A percentile compares a stretch with the other conserved stretches of the same genome.
Evolutionary conservation across 2,329 filamentous ascomycete genomes (phyloP).

Genomic region (Arthrocladium fulminans): DNA sequence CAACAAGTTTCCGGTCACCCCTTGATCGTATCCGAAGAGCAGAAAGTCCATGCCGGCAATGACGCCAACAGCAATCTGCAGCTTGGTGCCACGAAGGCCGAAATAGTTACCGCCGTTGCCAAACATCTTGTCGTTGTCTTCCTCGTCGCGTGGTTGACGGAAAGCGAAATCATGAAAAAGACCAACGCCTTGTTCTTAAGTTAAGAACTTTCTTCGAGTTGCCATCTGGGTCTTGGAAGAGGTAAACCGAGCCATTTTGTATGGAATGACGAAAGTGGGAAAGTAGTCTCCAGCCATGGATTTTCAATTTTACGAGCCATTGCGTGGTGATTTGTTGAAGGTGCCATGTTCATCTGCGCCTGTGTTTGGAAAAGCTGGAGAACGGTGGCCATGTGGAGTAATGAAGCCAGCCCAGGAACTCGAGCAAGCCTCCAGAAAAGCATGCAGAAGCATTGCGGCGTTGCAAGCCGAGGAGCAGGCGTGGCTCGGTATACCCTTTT

Average conservation of each 20-base stretch:
- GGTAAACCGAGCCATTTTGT: background rate
- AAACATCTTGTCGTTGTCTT: constrained; percentile 1
- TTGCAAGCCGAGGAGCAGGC: background rate
- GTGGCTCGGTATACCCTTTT: background rate
- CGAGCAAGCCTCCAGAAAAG: background rate
- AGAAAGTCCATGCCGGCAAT: constrained; percentile 45
- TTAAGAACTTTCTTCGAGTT: background rate
- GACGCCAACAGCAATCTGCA: constrained; percentile 62
- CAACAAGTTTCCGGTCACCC: constrained; percentile 67
- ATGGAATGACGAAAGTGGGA: constrained; percentile 2
- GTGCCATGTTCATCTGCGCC: background rate
- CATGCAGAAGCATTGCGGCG: background rate
- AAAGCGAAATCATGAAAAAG: background rate
- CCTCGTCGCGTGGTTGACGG: background rate
- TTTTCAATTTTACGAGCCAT: background rate
- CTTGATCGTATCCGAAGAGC: constrained; percentile 23
- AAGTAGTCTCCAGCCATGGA: background rate
- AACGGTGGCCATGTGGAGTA: background rate
- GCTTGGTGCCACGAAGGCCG: constrained; percentile 55
- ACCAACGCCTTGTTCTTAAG: background rate
- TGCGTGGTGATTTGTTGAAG: too few species aligned
- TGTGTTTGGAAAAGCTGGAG: background rate
- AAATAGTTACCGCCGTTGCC: constrained; percentile 39
- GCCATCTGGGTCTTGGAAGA: background rate
- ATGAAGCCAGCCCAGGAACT: background rate